Evolutionary conservation across 768 basidiomycete genomes (phyloP).

Genomic region (Boletus pseudo-olivaceus): DNA sequence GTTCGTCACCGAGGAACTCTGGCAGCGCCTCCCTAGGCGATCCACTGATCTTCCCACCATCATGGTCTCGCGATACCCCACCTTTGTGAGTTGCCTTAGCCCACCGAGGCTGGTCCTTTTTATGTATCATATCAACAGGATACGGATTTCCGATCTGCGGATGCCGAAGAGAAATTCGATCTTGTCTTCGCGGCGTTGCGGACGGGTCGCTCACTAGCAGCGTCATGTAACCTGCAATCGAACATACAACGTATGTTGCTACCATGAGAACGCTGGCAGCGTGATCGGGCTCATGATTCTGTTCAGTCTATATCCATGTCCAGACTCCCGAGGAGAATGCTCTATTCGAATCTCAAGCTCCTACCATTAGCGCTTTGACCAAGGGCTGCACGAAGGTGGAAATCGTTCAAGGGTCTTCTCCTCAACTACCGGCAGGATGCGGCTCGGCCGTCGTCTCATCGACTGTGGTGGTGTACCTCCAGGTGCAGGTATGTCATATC

Average conservation of each 20-base stretch:
- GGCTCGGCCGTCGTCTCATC: constrained; percentile 78
- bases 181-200: constrained; percentile 77
- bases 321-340: constrained; percentile 58
- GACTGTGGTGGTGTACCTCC: constrained; percentile 72
- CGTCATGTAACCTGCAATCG: constrained; percentile 82
- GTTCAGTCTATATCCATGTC: constrained; percentile 66
- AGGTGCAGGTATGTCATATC: constrained; percentile 66
- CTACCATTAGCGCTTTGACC: constrained; percentile 76
- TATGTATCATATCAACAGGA: constrained; percentile 42
- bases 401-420: constrained; percentile 53
- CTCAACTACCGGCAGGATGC: constrained; percentile 76
- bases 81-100: constrained; percentile 50
- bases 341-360: constrained; percentile 67
- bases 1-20: constrained; percentile 96
- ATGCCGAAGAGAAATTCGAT: constrained; percentile 84
- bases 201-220: constrained; percentile 46
- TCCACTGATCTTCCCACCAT: constrained; percentile 81
- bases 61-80: constrained; percentile 85
- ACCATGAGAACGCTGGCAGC: neutral
- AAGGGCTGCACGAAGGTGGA: constrained; percentile 83
- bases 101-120: neutral
- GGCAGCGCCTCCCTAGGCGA: constrained; percentile 91
- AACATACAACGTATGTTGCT: constrained; percentile 45
- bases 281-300: neutral
- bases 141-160: constrained; percentile 52